Evolutionary conservation across 1,284 basidiomycete genomes (phyloP), one percentile per base, ranked within the genome.

Genomic region (Leccinum pachyderme): DNA sequence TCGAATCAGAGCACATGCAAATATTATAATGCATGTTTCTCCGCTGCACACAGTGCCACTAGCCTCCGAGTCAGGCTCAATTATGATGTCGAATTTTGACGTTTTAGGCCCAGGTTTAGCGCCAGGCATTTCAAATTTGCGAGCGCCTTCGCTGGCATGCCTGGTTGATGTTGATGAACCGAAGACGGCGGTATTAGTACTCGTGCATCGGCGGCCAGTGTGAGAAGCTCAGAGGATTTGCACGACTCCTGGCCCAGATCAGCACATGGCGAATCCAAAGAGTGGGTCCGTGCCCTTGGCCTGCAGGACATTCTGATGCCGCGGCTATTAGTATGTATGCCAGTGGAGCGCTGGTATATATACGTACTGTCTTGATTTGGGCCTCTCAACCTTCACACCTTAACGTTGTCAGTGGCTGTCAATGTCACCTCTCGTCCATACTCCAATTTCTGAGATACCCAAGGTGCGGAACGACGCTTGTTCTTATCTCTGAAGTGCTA

Each of bases 341-440:
- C 37, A 39, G 37, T 1, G n/a, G 1, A n/a, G 35, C 8, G 18
- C n/a, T 37, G 37, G 37, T 39, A 39, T 39, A 39, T 39, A 39
- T 39, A 39, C 37, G n/a, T 37, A 18, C n/a, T 39, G 6, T 18
- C 6, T 39, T 18, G 37, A 39, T 18, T 18, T 39, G n/a, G 37
- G 11, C 15, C 37, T 6, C 9, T 39, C 32, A 39, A 11, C 4
- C 12, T 13, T 13, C 11, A 32, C 31, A 12, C n/a, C 8, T 11
- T 15, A 39, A 18, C 37, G 37, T 18, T 37, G 9, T 18, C 18
- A 18, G 18, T 18, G 18, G 18, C 35, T 37, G 35, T 9, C 7
- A 4, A 70, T 69, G 68, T 47, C 57, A 4, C 52, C 43, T 13
- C 47, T 63, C 22, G 13, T 33, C n/a, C 44, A 66, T 28, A 70